Evolutionary conservation across 2,329 filamentous ascomycete genomes (phyloP), one percentile per base, ranked within the genome.

Genomic region (Immersiporthe knoxdaviesiana): DNA sequence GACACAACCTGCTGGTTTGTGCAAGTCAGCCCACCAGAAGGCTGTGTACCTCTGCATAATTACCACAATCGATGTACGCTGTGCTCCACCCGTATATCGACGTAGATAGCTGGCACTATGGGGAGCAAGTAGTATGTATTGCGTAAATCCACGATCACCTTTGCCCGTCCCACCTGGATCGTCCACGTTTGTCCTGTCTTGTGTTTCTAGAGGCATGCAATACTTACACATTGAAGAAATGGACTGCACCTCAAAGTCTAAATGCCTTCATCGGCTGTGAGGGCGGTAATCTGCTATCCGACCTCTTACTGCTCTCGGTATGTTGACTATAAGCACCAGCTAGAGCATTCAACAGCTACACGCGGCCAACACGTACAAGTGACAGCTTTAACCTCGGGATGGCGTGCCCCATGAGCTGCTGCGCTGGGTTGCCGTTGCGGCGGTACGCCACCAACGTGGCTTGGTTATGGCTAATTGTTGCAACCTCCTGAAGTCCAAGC

Each of bases 1-100:
- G 79, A 6, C 80, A 80, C 71, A 75, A 82, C 65, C 75, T 77
- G 62, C 75, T 77, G 63, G 69, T 70, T 21, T 68, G 24, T 83
- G 82, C 73, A 71, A n/a, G 74, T 73, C 21, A 12, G 69, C 81
- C 1, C 71, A 76, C 21, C 72, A 69, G 0, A 78, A 81, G 66
- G 79, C 79, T 2, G 68, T 75, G 44, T 79, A 78, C 68, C 82
- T 80, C 70, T 27, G 41, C 41, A 35, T 37, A 35, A 16, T 4
- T 12, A 35, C n/a, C n/a, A n/a, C n/a, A n/a, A n/a, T n/a, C n/a
- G 12, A 37, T 44, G n/a, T 47, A 18, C 21, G 24, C 27, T 56
- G 16, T 30, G 5, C 52, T 56, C 27, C 24, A 18, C 16, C 27
- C 14, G 6, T 16, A 16, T 18, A 56, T 56, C 4, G 12, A 54